A percentile compares a stretch with the other conserved stretches of the same genome.
Conservation (phyloP, 768 basidiomycete species). For the Xerocomellus dryophilus region DNA sequence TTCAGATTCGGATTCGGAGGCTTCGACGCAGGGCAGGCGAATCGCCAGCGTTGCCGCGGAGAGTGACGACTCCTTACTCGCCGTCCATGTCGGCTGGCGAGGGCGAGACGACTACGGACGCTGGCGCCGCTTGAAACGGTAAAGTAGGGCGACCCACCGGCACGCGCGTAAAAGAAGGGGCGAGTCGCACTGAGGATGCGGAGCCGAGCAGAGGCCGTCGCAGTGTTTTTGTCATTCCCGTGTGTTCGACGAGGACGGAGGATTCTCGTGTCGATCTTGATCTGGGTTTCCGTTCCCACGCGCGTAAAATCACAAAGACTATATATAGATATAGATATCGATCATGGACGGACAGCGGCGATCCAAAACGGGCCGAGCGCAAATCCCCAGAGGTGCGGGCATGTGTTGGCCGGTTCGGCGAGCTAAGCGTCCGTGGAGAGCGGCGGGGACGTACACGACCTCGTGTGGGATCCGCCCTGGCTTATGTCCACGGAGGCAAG, state of each 20-base stretch:
- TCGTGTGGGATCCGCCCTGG: conserved; percentile 21
- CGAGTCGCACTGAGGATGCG: too few relatives aligned
- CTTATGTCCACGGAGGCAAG: conserved; percentile 31
- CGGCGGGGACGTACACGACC: conserved; percentile 14
- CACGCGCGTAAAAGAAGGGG: too few relatives aligned
- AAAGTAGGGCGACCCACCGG: too few relatives aligned
- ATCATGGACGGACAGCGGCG: conserved; percentile 11
- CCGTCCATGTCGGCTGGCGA: too few relatives aligned
- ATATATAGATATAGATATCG: conserved; percentile 2
- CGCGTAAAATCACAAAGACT: conserved; percentile 35
- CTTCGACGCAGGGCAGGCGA: too few relatives aligned
- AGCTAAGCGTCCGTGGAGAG: conserved; percentile 19
- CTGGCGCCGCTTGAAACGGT: too few relatives aligned
- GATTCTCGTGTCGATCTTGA: conserved; percentile 54
- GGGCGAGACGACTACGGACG: too few relatives aligned
- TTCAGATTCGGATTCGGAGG: too few relatives aligned
- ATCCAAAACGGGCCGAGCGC: conserved; percentile 25
- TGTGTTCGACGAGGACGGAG: not conserved
- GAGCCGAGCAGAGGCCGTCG: too few relatives aligned
- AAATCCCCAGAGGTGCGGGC: conserved; percentile 14
- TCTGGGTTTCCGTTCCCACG: conserved; percentile 47
- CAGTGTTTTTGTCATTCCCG: too few relatives aligned
- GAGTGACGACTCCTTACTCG: too few relatives aligned
- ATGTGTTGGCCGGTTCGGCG: not conserved
- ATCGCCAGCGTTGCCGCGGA: too few relatives aligned